These are phyloP conservation scores for Nakazawaea sp. DNA, from an alignment of 805 yeast genomes.

Conservation along the genomic window DNA sequence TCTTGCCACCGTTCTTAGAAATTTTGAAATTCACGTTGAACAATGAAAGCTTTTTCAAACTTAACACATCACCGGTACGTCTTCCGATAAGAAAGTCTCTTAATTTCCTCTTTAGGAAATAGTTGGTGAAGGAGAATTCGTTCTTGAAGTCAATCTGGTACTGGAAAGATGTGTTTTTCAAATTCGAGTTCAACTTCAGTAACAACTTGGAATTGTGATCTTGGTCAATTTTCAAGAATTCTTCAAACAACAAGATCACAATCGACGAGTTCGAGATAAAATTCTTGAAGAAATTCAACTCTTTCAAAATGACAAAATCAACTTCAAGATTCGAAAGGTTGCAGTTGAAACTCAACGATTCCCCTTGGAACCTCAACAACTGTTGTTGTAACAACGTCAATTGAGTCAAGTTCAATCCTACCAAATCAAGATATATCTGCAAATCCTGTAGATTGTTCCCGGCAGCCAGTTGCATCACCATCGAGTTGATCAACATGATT, in stretches of 20 bases:
- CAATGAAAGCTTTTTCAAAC: not conserved
- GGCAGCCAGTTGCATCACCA: not conserved
- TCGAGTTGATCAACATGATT: conserved; percentile 8
- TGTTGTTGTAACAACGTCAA: conserved; percentile 1
- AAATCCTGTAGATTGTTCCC: not conserved
- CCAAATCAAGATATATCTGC: conserved; percentile 5
- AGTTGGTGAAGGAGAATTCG: conserved; percentile 1
- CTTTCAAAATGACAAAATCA: conserved; percentile 6
- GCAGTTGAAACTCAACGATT: not conserved
- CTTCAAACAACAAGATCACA: conserved; percentile 4
- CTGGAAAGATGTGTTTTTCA: not conserved
- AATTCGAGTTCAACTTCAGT: conserved; percentile 3
- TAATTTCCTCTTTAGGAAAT: conserved; percentile 2
- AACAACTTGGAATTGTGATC: not conserved
- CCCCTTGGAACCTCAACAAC: not conserved
- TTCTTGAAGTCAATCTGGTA: conserved; percentile 1
- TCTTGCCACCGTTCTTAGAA: not conserved
- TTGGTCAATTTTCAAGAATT: conserved; percentile 1
- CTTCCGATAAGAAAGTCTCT: not conserved
- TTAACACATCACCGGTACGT: not conserved
- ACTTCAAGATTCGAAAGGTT: conserved; percentile 5
- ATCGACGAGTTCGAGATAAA: conserved; percentile 8
- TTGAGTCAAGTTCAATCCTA: conserved; percentile 2
- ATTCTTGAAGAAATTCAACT: conserved; percentile 8
- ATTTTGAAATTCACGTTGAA: conserved; percentile 2